A percentile compares a stretch with the other conserved stretches of the same genome.
These are phyloP conservation scores for Chernovozyma sophiae-reginae DNA, from an alignment of 1,139 yeast species.

Conservation along the genomic window DNA sequence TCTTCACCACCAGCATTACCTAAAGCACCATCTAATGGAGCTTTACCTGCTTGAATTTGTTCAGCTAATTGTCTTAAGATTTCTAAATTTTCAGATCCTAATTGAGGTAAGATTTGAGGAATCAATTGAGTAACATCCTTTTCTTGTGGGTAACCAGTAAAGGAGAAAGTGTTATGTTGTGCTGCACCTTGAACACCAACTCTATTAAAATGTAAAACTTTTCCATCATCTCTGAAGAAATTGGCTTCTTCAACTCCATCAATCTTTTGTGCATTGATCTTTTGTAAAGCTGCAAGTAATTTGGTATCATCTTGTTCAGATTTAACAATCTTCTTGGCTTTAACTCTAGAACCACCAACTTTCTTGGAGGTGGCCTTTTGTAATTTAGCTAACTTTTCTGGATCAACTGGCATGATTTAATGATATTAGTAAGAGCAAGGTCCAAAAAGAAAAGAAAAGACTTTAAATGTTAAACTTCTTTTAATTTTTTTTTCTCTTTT, in stretches of 20 bases:
- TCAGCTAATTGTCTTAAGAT: constrained; percentile 88
- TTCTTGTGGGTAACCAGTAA: constrained; percentile 94
- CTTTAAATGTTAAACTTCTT: no score
- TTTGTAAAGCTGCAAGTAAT: constrained; percentile 84
- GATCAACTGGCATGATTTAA: constrained; percentile 78
- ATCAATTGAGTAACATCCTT: constrained; percentile 89
- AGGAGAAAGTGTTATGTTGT: constrained; percentile 87
- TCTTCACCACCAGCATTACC: constrained; percentile 58
- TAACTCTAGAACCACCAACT: constrained; percentile 89
- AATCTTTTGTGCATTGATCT: constrained; percentile 84
- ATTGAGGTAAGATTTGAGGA: constrained; percentile 93
- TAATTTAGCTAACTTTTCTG: constrained; percentile 81
- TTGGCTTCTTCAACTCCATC: constrained; percentile 95
- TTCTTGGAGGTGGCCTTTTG: constrained; percentile 70
- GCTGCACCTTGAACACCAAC: constrained; percentile 94
- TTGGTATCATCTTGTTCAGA: constrained; percentile 83
- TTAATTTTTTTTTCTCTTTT: background rate
- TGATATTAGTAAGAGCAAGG: no score
- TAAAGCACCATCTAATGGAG: constrained; percentile 43
- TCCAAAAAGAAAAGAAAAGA: no score
- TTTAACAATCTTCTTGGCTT: constrained; percentile 62
- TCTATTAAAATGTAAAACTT: constrained; percentile 91
- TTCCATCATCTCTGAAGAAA: constrained; percentile 96
- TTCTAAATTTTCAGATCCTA: constrained; percentile 94
- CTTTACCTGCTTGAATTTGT: constrained; percentile 68